Percentiles rank a stretch among this genome's conserved stretches.
Evolutionary conservation across 208 protist species (phyloP).

Genomic region (Zelonia costaricensis): DNA sequence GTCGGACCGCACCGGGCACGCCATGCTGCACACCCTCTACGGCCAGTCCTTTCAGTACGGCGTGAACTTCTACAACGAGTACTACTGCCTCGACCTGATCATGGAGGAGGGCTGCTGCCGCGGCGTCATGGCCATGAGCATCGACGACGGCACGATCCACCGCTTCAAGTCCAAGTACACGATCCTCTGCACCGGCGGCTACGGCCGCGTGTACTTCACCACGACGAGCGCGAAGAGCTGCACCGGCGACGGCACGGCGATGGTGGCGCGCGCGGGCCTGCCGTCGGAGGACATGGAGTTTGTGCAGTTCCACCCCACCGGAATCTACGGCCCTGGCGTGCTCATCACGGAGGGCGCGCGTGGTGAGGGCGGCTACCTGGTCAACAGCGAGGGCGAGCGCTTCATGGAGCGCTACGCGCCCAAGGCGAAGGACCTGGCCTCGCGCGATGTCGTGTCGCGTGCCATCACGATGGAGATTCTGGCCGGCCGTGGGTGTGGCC

Average conservation of each 20-base stretch:
- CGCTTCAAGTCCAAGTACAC: constrained; percentile 97
- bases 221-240: constrained; percentile 99
- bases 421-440: constrained; percentile 98
- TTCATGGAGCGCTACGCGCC: constrained; percentile 99
- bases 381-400: constrained; percentile 98
- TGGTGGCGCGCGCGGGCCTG: constrained; percentile 98
- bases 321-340: constrained; percentile 98
- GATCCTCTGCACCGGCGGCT: constrained; percentile 98
- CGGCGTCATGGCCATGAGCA: constrained; percentile 96
- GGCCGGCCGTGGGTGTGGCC: constrained; percentile 91
- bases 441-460: constrained; percentile 98
- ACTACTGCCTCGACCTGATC: constrained; percentile 99
- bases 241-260: constrained; percentile 98
- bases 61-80: constrained; percentile 99
- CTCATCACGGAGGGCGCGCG: constrained; percentile 99
- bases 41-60: constrained; percentile 97
- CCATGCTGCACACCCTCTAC: constrained; percentile 99
- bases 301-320: constrained; percentile 99
- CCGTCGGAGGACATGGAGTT: constrained; percentile 98
- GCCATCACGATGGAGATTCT: constrained; percentile 98
- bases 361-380: constrained; percentile 97
- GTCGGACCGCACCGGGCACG: constrained; percentile 99
- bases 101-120: constrained; percentile 97
- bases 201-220: constrained; percentile 97
- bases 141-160: constrained; percentile 98